Conservation (phyloP, 2,329 filamentous ascomycete genomes). For the Juglanconis juglandina region DNA sequence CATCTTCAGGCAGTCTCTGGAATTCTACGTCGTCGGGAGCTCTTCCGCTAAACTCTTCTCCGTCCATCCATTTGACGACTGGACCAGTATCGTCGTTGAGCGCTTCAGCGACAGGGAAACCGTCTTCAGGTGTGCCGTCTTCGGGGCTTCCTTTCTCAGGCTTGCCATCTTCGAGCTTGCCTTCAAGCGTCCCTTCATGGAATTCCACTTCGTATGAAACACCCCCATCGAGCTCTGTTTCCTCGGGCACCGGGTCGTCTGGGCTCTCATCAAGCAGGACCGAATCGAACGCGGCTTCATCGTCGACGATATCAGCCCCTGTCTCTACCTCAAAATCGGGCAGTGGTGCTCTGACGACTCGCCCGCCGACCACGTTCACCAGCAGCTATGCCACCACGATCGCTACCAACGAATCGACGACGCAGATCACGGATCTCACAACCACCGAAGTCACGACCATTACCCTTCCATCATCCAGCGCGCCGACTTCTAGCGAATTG, state of each 20-base stretch:
- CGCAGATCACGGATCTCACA: slow-evolving; percentile 12
- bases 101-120: neutral
- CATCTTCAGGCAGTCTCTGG: neutral
- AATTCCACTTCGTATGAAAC: neutral
- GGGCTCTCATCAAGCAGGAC: neutral
- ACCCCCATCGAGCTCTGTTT: neutral
- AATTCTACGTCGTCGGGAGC: neutral
- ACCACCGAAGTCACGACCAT: slow-evolving; percentile 3
- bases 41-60: neutral
- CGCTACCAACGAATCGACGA: slow-evolving; percentile 15
- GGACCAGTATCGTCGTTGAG: neutral
- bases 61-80: neutral
- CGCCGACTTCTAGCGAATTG: neutral
- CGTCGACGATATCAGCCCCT: neutral
- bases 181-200: neutral
- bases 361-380: slow-evolving; percentile 1
- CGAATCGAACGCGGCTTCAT: neutral
- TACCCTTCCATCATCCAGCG: slow-evolving; percentile 1
- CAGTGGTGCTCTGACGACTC: neutral
- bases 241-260: neutral
- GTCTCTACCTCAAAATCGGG: neutral
- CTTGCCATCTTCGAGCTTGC: neutral
- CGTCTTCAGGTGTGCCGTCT: neutral
- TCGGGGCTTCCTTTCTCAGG: neutral
- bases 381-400: slow-evolving; percentile 7